Conservation (phyloP, 2,329 filamentous ascomycete genomes). For the Phialemoniopsis sp. region DNA sequence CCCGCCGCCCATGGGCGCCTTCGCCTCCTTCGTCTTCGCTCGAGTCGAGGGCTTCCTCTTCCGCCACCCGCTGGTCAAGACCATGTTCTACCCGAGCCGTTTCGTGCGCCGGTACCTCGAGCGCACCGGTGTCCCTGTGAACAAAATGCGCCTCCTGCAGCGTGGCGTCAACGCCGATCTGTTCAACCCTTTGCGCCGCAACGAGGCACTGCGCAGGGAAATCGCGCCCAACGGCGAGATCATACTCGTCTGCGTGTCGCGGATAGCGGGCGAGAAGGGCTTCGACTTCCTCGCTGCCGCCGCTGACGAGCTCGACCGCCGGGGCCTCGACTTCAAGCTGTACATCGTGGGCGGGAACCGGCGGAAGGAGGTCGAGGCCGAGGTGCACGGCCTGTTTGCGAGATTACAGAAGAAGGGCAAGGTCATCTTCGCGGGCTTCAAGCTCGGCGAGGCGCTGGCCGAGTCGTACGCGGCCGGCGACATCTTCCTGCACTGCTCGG, state of each 20-base stretch:
- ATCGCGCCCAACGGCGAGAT: constrained; percentile 60
- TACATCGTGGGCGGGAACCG: constrained; percentile 66
- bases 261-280: constrained; percentile 67
- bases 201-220: constrained; percentile 42
- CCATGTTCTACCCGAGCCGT: constrained; percentile 65
- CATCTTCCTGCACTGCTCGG: constrained; percentile 67
- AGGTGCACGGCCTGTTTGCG: constrained; percentile 57
- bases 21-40: constrained; percentile 59
- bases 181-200: constrained; percentile 53
- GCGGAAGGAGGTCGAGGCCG: constrained; percentile 56
- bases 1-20: constrained; percentile 53
- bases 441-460: constrained; percentile 57
- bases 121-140: constrained; percentile 45
- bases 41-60: constrained; percentile 65
- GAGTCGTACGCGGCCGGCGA: constrained; percentile 64
- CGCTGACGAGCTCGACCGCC: constrained; percentile 47
- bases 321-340: constrained; percentile 57
- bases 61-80: constrained; percentile 54
- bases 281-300: constrained; percentile 62
- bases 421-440: constrained; percentile 64
- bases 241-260: constrained; percentile 62
- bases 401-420: constrained; percentile 40
- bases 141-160: constrained; percentile 57
- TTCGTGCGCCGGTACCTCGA: constrained; percentile 60
- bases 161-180: constrained; percentile 61